Evolutionary conservation across 768 basidiomycete genomes (phyloP).

Genomic region (Suillus ampliporus): DNA sequence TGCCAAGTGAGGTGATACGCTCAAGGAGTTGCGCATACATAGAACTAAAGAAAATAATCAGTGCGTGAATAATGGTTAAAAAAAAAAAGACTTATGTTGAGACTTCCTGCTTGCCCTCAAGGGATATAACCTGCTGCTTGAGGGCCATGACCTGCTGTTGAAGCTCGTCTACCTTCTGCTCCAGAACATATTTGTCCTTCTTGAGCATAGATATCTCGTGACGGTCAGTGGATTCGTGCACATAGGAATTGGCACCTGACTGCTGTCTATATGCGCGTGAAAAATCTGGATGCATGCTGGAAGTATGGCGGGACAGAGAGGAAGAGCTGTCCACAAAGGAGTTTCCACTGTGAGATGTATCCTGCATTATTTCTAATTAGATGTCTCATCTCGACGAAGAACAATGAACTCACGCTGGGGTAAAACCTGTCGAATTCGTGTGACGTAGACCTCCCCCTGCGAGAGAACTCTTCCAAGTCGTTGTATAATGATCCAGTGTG

Average conservation of each 20-base stretch:
- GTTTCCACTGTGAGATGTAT: not conserved
- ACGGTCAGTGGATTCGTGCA: not conserved
- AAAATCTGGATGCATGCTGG: not conserved
- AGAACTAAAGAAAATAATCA: not conserved
- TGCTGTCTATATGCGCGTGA: not conserved
- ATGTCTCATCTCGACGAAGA: not conserved
- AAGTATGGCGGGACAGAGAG: not conserved
- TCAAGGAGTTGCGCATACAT: not conserved
- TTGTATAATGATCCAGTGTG: not conserved
- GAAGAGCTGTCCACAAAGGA: not conserved
- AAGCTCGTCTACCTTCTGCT: not conserved
- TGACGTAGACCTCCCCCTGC: not conserved
- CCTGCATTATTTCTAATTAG: not conserved
- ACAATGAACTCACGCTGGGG: not conserved
- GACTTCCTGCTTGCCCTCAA: not conserved
- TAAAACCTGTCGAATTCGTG: not conserved
- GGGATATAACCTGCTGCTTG: not conserved
- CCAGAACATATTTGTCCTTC: not conserved
- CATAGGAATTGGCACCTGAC: not conserved
- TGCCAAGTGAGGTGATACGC: not conserved
- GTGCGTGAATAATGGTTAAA: no score
- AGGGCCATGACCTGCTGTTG: not conserved
- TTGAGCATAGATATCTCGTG: not conserved
- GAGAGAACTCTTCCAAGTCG: not conserved
- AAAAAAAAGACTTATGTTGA: not conserved